A percentile compares a stretch with the other conserved stretches of the same genome.
Conservation (phyloP, 2,329 filamentous ascomycete species). For the Apiospora hydei region DNA sequence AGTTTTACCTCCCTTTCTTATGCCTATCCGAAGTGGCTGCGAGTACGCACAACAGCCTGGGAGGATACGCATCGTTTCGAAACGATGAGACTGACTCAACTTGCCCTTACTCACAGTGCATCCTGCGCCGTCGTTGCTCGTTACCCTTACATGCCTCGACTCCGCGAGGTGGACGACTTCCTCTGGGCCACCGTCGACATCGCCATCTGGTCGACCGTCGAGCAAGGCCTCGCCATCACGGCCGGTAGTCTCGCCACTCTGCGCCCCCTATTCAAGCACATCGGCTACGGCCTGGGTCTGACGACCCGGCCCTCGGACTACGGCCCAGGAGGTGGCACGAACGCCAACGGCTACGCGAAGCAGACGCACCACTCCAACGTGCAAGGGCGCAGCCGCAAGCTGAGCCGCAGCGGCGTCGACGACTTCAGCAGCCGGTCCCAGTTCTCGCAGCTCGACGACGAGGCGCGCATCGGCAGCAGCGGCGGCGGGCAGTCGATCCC, state of each 20-base stretch:
- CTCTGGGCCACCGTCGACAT: conserved; percentile 52
- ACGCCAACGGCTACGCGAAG: not conserved
- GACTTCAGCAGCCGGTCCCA: conserved; percentile 15
- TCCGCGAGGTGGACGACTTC: conserved; percentile 49
- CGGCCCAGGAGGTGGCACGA: not conserved
- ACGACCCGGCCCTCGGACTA: conserved; percentile 23
- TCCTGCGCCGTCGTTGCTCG: conserved; percentile 53
- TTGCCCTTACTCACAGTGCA: conserved; percentile 41
- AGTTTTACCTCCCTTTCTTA: not conserved
- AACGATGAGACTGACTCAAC: not conserved
- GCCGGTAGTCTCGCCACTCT: conserved; percentile 57
- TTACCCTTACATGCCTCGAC: conserved; percentile 47
- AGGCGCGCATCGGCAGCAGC: conserved; percentile 7
- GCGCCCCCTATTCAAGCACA: conserved; percentile 49
- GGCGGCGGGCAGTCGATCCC: conserved; percentile 3
- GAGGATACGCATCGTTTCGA: not conserved
- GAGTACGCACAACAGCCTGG: not conserved
- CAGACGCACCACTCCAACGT: not conserved
- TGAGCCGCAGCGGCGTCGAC: conserved; percentile 10
- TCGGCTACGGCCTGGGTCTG: conserved; percentile 41
- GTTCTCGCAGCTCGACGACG: conserved; percentile 22
- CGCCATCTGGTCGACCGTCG: conserved; percentile 57
- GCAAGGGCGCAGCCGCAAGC: conserved; percentile 18
- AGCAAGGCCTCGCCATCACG: conserved; percentile 55
- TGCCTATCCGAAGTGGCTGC: not conserved